Evolutionary conservation across 345 rosid genomes (phyloP).

Genomic region (Eucalyptus decipiens): DNA sequence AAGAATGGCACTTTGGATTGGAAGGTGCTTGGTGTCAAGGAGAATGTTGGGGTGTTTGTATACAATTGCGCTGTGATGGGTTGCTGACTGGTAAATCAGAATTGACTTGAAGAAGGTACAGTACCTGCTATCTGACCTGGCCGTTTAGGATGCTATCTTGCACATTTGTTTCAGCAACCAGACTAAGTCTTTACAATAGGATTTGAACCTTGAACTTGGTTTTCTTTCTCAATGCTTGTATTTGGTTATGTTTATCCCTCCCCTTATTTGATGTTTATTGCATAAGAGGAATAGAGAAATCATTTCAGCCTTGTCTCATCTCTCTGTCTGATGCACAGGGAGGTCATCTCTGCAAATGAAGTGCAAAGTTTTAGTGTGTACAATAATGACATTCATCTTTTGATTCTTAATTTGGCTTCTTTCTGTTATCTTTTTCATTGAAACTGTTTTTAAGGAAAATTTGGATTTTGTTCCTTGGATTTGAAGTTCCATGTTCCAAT

Average conservation of each 20-base stretch:
- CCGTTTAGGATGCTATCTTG: conserved; percentile 13
- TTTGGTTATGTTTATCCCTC: conserved; percentile 2
- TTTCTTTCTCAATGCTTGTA: conserved; percentile 4
- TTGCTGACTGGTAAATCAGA: conserved; percentile 23
- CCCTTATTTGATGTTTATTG: not conserved
- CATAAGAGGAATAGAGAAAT: not conserved
- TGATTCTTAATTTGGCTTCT: not conserved
- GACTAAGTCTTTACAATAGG: not conserved
- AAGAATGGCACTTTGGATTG: conserved; percentile 54
- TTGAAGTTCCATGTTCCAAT: not conserved
- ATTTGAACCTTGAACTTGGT: not conserved
- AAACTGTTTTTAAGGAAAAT: not conserved
- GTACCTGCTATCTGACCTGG: conserved; percentile 12
- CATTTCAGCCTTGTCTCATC: not conserved
- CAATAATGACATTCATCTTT: not conserved
- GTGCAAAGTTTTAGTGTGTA: not conserved
- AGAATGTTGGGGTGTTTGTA: conserved; percentile 69
- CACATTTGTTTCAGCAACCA: conserved; percentile 9
- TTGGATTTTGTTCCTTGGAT: not conserved
- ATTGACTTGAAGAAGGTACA: not conserved
- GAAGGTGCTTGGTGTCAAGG: conserved; percentile 71
- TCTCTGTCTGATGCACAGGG: not conserved
- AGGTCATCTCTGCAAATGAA: not conserved
- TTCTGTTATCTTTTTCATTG: not conserved
- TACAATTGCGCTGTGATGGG: conserved; percentile 87